Evolutionary conservation across 345 rosid species (phyloP).

Genomic region (Brassica napus): Da-Ae NC_063450.1:24011001-24011500

Average conservation of each 20-base stretch:
- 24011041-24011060: background rate
- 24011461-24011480: constrained; percentile 99
- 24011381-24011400: constrained; percentile 60
- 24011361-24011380: constrained; percentile 99
- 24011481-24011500: constrained; percentile 98
- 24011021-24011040: background rate
- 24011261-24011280: constrained; percentile 99
- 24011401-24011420: background rate
- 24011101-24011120: constrained; percentile 48
- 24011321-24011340: constrained; percentile 91
- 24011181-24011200: background rate
- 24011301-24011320: constrained; percentile 99
- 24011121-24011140: constrained; percentile 83
- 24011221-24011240: constrained; percentile 59
- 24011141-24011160: constrained; percentile 15
- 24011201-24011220: background rate
- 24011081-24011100: constrained; percentile 69
- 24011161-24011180: background rate
- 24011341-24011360: constrained; percentile 96
- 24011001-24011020: constrained; percentile 33
- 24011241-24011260: constrained; percentile 99
- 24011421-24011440: background rate
- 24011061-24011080: background rate
- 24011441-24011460: background rate
- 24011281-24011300: constrained; percentile 93